Base-by-base conservation (phyloP, 2,329 filamentous ascomycete genomes). In the Fusarium continuum region DNA sequence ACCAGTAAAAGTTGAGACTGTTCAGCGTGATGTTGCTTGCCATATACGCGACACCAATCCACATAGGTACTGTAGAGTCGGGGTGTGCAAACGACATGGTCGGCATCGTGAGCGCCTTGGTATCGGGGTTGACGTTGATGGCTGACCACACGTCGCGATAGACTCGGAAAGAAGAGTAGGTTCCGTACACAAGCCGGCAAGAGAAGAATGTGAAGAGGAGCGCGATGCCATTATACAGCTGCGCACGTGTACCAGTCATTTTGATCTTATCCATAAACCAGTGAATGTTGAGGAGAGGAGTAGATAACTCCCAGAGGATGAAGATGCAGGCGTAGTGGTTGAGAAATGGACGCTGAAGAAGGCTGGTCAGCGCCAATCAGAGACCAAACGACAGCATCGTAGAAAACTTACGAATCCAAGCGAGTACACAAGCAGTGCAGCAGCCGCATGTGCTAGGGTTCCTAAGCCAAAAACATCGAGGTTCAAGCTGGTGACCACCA, bases 261-360 rank as follows among this genome's bases (percentile, higher is more conserved):
- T 87, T 84, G 56, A 94, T 80, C 80, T 96, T 96, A 78, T 96
- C 92, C 77, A 91, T 91, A 80, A 95, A 95, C 92, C 92, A 96
- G 80, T 96, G 92, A 73, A 94, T 85, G 74, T 96, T 96, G 55
- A 95, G 83, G 76, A 95, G 93, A 8, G 91, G 91, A 5, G 89
- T 91, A 22, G 91, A 93, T 32, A 96, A 85, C 76, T 96, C 92
- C 85, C 93, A 96, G 55, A 95, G 88, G 70, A 96, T 91, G 76
- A 96, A 96, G 57, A 87, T 86, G 53, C 85, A 84, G 53, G 85
- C 90, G 76, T 95, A 96, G 80, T 88, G 93, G 79, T 94, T 93
- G 65, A 93, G 83, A 71, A 94, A 93, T 3, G 92, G 92, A 58
- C 91, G 84, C 91, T 95, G 72, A 25, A 29, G 28, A 63, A 44